Percentiles rank a stretch among this genome's conserved stretches.
Conservation (phyloP, 192 early-diverging fungal species). For the Backusella mclennaniae region DNA sequence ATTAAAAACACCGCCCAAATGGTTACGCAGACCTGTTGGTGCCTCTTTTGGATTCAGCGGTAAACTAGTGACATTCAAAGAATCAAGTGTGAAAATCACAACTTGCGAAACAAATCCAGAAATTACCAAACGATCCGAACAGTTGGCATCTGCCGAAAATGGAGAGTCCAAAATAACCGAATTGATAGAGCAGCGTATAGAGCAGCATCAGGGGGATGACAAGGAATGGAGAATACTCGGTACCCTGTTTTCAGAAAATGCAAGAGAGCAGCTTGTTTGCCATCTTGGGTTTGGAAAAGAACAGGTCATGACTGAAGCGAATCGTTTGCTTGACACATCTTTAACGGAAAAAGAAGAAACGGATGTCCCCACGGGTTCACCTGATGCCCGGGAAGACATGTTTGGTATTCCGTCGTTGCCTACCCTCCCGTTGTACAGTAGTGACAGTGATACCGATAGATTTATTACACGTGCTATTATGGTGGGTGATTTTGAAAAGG, state of each 20-base stretch:
- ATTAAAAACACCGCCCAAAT: conserved; percentile 86
- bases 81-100: conserved; percentile 12
- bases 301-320: conserved; percentile 42
- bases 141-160: background rate
- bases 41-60: conserved; percentile 87
- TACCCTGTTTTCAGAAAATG: background rate
- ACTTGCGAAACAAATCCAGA: background rate
- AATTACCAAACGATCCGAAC: background rate
- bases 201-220: too few relatives aligned
- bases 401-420: conserved; percentile 7
- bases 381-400: conserved; percentile 15
- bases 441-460: conserved; percentile 64
- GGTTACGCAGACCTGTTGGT: conserved; percentile 84
- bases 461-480: conserved; percentile 83
- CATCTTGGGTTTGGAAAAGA: background rate
- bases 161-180: background rate
- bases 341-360: background rate
- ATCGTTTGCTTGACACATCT: background rate
- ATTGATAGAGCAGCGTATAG: background rate
- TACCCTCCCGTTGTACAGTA: conserved; percentile 32
- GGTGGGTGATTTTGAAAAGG: conserved; percentile 87
- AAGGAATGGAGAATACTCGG: background rate
- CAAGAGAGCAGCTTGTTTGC: background rate
- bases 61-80: conserved; percentile 75
- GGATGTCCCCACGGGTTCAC: background rate